A percentile compares a stretch with the other conserved stretches of the same genome.
Conservation (phyloP, 2,329 filamentous ascomycete genomes). For the Claviceps sp. region DNA sequence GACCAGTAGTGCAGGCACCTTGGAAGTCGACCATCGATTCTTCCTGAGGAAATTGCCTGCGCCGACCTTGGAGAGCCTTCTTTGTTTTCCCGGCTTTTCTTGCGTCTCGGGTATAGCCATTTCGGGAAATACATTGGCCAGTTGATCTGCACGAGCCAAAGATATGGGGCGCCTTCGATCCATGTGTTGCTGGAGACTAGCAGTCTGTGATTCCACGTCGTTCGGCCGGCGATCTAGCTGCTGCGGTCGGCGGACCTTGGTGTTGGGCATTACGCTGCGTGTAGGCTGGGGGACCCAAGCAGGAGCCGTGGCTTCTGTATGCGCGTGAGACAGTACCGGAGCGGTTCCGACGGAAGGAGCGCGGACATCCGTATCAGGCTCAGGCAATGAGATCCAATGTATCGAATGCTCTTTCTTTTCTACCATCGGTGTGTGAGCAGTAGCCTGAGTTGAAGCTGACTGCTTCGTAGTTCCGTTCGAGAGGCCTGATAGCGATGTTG, state of each 20-base stretch:
- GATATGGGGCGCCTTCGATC: conserved; percentile 6
- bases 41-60: conserved; percentile 13
- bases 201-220: conserved; percentile 11
- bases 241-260: not conserved
- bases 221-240: conserved; percentile 4
- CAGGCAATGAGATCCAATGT: conserved; percentile 4
- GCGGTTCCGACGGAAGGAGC: not conserved
- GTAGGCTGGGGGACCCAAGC: not conserved
- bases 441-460: conserved; percentile 6
- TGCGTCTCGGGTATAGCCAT: conserved; percentile 8
- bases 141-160: conserved; percentile 4
- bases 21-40: conserved; percentile 12
- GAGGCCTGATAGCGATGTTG: conserved; percentile 11
- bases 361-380: not conserved
- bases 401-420: conserved; percentile 5
- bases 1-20: conserved; percentile 9
- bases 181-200: conserved; percentile 2
- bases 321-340: not conserved
- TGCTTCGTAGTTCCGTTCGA: conserved; percentile 6
- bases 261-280: not conserved
- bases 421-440: conserved; percentile 5
- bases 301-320: not conserved
- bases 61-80: conserved; percentile 20
- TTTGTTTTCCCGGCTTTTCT: conserved; percentile 10
- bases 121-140: conserved; percentile 14